These are phyloP conservation scores for Tuber calosporum DNA, from an alignment of 495 filamentous ascomycete genomes.

Conservation along the genomic window DNA sequence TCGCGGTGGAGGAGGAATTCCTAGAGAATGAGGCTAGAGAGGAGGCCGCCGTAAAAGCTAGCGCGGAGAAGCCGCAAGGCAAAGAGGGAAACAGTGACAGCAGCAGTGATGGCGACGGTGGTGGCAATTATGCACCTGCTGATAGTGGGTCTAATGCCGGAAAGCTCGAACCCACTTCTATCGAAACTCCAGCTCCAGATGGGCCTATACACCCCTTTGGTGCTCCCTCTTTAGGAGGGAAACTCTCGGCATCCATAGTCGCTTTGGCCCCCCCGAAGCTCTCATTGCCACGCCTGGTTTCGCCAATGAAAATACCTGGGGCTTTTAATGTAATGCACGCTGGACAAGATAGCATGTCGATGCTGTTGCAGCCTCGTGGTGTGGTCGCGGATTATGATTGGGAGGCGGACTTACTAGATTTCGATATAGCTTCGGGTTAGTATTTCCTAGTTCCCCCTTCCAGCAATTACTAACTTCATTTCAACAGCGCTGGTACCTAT, in stretches of 20 bases:
- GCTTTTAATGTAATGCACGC: background rate
- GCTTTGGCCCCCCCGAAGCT: background rate
- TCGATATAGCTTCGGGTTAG: too few relatives aligned
- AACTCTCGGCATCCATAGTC: background rate
- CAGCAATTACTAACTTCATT: background rate
- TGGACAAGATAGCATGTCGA: background rate
- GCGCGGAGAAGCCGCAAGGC: background rate
- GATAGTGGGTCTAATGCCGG: background rate
- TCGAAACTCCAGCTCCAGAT: background rate
- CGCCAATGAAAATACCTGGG: background rate
- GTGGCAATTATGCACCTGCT: background rate
- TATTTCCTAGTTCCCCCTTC: background rate
- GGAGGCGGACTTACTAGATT: too few relatives aligned
- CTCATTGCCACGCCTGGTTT: background rate
- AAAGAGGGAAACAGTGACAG: background rate
- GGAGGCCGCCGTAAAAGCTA: background rate
- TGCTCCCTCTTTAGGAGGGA: background rate
- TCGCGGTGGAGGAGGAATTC: too few relatives aligned
- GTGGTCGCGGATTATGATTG: background rate
- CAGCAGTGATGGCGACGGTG: background rate
- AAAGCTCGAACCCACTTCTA: background rate
- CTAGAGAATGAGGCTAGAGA: constrained; percentile 33
- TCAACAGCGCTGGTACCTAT: too few relatives aligned
- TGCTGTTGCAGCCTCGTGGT: background rate
- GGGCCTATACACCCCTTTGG: background rate